Evolutionary conservation across 176 grass and related monocot species (phyloP).

Genomic region (Oryza glumipatula): DNA sequence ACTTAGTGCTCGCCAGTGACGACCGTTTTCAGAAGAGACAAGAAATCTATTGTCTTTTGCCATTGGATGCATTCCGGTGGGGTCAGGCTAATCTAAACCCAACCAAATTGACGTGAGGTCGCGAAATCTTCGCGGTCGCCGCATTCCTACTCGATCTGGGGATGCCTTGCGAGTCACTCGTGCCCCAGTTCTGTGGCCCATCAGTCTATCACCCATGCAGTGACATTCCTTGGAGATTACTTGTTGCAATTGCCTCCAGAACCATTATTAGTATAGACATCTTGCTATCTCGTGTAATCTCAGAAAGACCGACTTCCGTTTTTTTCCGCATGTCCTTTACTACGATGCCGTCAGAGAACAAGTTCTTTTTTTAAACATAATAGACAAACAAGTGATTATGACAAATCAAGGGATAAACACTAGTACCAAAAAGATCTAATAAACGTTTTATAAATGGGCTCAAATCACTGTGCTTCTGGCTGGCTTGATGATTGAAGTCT

Average conservation of each 20-base stretch:
- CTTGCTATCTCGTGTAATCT: constrained; percentile 12
- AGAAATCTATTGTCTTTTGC: background rate
- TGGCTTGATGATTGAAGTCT: constrained; percentile 1
- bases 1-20: background rate
- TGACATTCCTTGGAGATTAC: constrained; percentile 27
- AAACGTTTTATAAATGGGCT: background rate
- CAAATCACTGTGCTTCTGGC: background rate
- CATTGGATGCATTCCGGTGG: background rate
- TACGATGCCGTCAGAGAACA: constrained; percentile 1
- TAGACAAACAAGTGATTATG: background rate
- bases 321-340: constrained; percentile 16
- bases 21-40: background rate
- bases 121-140: constrained; percentile 23
- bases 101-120: constrained; percentile 22
- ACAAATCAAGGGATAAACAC: constrained; percentile 7
- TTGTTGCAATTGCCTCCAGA: constrained; percentile 35
- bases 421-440: background rate
- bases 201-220: background rate
- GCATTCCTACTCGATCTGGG: background rate
- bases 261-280: background rate
- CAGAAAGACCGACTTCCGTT: background rate
- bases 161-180: background rate
- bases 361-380: background rate
- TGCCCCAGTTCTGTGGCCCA: background rate
- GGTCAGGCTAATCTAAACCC: background rate